A percentile compares a stretch with the other conserved stretches of the same genome.
phyloP scores from a whole-genome alignment of 345 rosid species.

The Sonneratia alba region DNA sequence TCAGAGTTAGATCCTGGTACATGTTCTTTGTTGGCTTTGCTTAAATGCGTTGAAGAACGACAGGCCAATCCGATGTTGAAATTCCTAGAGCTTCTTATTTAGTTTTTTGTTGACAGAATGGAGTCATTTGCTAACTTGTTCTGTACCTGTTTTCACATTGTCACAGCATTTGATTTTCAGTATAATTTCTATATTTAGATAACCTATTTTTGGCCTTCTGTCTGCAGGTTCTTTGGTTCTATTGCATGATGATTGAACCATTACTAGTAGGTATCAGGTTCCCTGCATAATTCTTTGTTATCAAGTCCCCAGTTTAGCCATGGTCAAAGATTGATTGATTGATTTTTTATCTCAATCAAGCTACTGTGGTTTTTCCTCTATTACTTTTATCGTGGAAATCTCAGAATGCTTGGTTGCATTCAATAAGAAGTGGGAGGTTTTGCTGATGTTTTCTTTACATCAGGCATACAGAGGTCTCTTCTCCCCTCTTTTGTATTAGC shows the following conservation, averaged over 20 bases:
- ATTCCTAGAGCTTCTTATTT: background rate
- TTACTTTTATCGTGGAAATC: background rate
- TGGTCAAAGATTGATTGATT: conserved; percentile 5
- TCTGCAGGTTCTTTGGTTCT: conserved; percentile 1
- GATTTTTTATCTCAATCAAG: background rate
- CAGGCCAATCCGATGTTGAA: background rate
- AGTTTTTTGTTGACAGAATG: background rate
- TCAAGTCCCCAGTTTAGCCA: background rate
- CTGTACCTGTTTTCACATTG: background rate
- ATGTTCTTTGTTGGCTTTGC: background rate
- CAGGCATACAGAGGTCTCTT: conserved; percentile 16
- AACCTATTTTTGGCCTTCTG: background rate
- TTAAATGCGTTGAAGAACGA: conserved; percentile 1
- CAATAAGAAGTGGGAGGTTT: background rate
- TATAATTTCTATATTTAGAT: background rate
- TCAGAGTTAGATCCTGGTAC: background rate
- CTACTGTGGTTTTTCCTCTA: background rate
- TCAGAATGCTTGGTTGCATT: conserved; percentile 7
- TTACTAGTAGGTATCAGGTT: background rate
- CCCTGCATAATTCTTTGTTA: background rate
- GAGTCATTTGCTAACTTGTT: background rate
- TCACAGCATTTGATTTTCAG: background rate
- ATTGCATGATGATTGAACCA: background rate
- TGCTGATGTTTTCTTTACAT: background rate
- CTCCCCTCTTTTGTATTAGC: conserved; percentile 18